Conservation (phyloP, 345 rosid genomes). For the Arabis alpina region DNA sequence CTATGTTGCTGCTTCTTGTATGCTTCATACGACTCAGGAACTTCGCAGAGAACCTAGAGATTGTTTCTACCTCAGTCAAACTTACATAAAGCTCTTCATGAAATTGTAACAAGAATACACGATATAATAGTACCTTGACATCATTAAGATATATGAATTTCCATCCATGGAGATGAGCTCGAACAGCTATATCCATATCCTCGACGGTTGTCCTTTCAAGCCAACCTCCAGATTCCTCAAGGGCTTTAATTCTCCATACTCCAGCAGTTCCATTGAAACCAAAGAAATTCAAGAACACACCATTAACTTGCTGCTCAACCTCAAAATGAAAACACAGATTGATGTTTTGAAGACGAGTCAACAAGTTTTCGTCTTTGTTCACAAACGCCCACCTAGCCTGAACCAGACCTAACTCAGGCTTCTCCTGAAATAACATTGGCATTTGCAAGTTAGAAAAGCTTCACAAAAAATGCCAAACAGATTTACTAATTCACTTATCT, state of each 20-base stretch:
- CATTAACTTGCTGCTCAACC: constrained; percentile 86
- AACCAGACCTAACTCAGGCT: constrained; percentile 75
- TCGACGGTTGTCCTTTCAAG: constrained; percentile 85
- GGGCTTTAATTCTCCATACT: constrained; percentile 84
- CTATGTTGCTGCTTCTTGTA: constrained; percentile 90
- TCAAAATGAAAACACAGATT: constrained; percentile 82
- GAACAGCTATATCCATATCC: constrained; percentile 93
- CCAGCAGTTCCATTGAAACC: constrained; percentile 95
- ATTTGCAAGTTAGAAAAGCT: constrained; percentile 11
- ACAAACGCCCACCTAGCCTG: constrained; percentile 86
- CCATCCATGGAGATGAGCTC: constrained; percentile 89
- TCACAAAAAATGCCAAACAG: not conserved
- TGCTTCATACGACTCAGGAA: constrained; percentile 88
- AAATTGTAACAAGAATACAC: not conserved
- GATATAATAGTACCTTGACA: constrained; percentile 56
- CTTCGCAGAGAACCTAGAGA: constrained; percentile 76
- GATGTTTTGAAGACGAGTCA: constrained; percentile 85
- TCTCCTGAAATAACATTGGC: constrained; percentile 50
- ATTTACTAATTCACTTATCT: not conserved
- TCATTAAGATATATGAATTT: constrained; percentile 78
- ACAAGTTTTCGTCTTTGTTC: constrained; percentile 79
- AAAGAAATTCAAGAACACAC: constrained; percentile 75
- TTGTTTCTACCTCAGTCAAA: constrained; percentile 1
- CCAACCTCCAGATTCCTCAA: constrained; percentile 92
- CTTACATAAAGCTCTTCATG: not conserved